Base-by-base conservation (phyloP, 192 early-diverging fungal species). In the Obelidium mucronatum region DNA sequence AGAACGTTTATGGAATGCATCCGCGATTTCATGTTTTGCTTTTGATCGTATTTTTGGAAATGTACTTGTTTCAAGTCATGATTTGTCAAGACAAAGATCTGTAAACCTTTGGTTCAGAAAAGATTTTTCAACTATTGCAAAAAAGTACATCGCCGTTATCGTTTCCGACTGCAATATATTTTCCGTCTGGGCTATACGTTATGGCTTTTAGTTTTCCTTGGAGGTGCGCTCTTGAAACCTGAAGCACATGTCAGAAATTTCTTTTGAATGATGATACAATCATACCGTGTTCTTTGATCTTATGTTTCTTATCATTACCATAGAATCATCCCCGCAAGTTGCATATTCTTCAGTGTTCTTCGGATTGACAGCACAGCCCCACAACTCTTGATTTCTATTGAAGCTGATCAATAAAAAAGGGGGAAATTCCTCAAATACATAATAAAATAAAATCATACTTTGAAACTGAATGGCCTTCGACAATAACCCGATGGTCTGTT, bases 41-140 rank as follows among this genome's bases (percentile, higher is more conserved):
- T 35, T 37, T 73, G 17, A 22, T 66, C 70, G 62, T 74, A 78
- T 60, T 78, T 78, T 59, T 78, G 59, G 37, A 65, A 66, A 35
- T 66, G 63, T 1, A 59, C 77, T 74, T 74, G 70, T 2, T 2
- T 35, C 31, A 78, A 34, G 71, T 78, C 77, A 19, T 17, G n/a
- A 15, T 69, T 64, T 54, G 74, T 74, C 24, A 78, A 35, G 63
- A 78, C 60, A 61, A 75, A 78, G 8, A 78, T 73, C 76, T 78
- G 53, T 15, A 66, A 17, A 13, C 11, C 3, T 13, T 6, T 28
- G 68, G 15, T 52, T 63, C 52, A 8, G n/a, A 75, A 52, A 4
- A 72, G 53, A 61, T 63, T 67, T 67, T 17, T 73, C 34, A 15
- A 17, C 30, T 28, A n/a, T 3, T 22, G 11, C 22, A 26, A 34